phyloP scores from a whole-genome alignment of 2,329 filamentous ascomycete species.

The Bipolaris gigantea region DNA sequence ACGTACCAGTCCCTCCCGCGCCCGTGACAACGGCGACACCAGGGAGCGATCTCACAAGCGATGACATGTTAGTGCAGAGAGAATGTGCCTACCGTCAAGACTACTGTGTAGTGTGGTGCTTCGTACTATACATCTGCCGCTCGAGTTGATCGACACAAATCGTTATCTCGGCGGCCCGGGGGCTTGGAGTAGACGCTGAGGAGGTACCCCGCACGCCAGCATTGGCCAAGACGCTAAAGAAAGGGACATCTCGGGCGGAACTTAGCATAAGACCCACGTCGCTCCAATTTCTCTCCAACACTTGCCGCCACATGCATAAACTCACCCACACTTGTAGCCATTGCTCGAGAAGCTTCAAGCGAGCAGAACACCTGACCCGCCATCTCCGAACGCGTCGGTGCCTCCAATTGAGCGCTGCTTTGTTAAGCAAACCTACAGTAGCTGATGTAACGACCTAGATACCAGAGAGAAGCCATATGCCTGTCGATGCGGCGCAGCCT shows the following conservation, averaged over 20 bases:
- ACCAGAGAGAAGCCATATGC: constrained; percentile 37
- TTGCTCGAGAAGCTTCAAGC: constrained; percentile 35
- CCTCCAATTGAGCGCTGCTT: constrained; percentile 5
- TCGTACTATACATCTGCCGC: background rate
- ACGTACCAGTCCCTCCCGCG: constrained; percentile 40
- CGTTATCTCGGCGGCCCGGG: background rate
- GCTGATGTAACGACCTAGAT: constrained; percentile 24
- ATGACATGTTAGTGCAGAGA: constrained; percentile 11
- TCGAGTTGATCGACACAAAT: background rate
- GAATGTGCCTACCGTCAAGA: background rate
- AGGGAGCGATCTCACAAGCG: constrained; percentile 20
- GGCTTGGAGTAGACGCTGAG: constrained; percentile 3
- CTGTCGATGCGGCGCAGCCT: constrained; percentile 33
- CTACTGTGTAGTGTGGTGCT: no score
- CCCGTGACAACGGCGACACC: constrained; percentile 42
- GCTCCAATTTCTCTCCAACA: constrained; percentile 21
- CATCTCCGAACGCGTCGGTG: constrained; percentile 38
- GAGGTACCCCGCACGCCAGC: constrained; percentile 4
- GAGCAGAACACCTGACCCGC: constrained; percentile 35
- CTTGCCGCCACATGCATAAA: constrained; percentile 27
- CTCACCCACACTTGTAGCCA: constrained; percentile 30
- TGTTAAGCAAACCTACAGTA: background rate
- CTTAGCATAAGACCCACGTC: constrained; percentile 6
- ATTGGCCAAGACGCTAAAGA: constrained; percentile 4
- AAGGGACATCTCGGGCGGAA: background rate